These are phyloP conservation scores for Aspergillus sergii DNA, from an alignment of 2,329 filamentous ascomycete species.

Conservation along the genomic window DNA sequence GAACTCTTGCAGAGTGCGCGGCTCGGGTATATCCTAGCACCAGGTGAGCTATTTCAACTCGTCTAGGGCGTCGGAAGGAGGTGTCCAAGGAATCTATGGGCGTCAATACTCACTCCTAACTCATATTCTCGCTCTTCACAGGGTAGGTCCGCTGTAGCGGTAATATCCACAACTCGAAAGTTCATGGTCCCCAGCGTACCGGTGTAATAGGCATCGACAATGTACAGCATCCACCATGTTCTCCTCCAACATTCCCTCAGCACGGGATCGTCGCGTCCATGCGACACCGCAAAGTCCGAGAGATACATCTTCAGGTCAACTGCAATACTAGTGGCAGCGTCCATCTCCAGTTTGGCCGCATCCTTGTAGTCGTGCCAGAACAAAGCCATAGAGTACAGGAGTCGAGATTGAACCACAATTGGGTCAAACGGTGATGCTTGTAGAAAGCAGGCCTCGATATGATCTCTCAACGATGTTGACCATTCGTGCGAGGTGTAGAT, in stretches of 20 bases:
- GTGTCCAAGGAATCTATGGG: too few relatives aligned
- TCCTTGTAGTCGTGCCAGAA: conserved; percentile 29
- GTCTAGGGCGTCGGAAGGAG: not conserved
- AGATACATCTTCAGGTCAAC: conserved; percentile 27
- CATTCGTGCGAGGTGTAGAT: conserved; percentile 23
- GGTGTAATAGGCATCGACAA: conserved; percentile 76
- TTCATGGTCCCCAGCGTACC: conserved; percentile 51
- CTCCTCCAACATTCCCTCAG: conserved; percentile 50
- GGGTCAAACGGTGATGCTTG: conserved; percentile 18
- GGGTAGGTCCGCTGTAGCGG: conserved; percentile 31
- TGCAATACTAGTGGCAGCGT: conserved; percentile 23
- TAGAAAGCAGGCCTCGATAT: conserved; percentile 16
- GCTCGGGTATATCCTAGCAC: conserved; percentile 13
- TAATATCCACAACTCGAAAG: conserved; percentile 24
- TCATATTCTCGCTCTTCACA: conserved; percentile 39
- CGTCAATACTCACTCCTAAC: conserved; percentile 26
- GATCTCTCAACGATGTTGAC: conserved; percentile 18
- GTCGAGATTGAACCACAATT: conserved; percentile 26
- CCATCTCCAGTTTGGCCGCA: conserved; percentile 22
- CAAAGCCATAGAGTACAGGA: conserved; percentile 30
- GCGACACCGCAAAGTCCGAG: conserved; percentile 38
- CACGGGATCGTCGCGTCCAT: conserved; percentile 55
- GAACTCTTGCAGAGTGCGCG: conserved; percentile 35
- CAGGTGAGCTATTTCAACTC: not conserved
- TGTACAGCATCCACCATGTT: conserved; percentile 53